phyloP scores from a whole-genome alignment of 768 basidiomycete species.

The Tricholoma flavovirens region DNA sequence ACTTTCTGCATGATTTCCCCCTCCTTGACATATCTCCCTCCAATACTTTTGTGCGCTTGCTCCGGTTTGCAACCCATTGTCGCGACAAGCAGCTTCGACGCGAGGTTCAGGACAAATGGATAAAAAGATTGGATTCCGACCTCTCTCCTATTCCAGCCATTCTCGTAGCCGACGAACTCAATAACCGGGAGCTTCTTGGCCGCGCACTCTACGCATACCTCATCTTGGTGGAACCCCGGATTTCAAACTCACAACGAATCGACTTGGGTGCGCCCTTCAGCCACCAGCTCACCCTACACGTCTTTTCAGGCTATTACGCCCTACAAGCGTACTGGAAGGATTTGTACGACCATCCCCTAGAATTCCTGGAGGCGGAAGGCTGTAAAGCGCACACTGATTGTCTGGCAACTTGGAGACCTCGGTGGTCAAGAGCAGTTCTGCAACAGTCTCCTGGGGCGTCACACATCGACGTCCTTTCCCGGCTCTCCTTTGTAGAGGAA shows the following conservation, averaged over 20 bases:
- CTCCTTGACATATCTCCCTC: neutral
- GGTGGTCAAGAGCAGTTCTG: neutral
- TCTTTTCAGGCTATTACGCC: conserved; percentile 3
- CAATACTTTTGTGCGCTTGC: neutral
- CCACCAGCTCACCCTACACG: neutral
- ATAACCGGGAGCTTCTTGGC: neutral
- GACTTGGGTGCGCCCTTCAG: neutral
- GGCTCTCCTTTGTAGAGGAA: neutral
- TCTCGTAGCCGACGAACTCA: neutral
- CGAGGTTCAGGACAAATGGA: neutral
- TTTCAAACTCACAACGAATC: conserved; percentile 2
- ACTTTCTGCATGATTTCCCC: neutral
- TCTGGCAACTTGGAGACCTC: neutral
- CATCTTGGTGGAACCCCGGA: neutral
- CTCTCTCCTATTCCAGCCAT: conserved; percentile 1
- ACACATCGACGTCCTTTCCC: neutral
- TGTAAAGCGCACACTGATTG: neutral
- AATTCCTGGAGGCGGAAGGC: neutral
- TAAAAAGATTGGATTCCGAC: neutral
- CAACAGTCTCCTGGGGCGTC: neutral
- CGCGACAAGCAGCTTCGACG: neutral
- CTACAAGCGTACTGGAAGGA: conserved; percentile 1
- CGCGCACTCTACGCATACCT: conserved; percentile 1
- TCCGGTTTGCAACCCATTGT: neutral
- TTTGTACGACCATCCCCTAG: neutral